These are phyloP conservation scores for Lactarius evosmus DNA, from an alignment of 768 basidiomycete genomes.

Conservation along the genomic window DNA sequence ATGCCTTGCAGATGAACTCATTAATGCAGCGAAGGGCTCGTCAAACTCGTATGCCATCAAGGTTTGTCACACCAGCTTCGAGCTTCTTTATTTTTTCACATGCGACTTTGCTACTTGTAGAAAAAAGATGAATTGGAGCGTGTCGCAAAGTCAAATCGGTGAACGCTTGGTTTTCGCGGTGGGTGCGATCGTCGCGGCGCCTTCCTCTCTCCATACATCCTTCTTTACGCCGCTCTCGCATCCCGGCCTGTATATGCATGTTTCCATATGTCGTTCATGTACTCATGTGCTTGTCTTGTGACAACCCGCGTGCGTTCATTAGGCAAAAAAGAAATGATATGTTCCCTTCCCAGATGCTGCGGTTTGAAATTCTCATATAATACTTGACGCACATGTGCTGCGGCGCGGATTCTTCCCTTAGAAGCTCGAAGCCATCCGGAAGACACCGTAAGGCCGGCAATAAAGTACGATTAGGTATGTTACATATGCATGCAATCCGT, in stretches of 20 bases:
- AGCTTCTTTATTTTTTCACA: not conserved
- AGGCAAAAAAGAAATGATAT: slow-evolving; percentile 11
- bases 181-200: slow-evolving; percentile 6
- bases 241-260: slow-evolving; percentile 11
- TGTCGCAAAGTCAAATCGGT: slow-evolving; percentile 99
- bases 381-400: slow-evolving; percentile 16
- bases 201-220: slow-evolving; percentile 1
- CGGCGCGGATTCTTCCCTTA: not conserved
- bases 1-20: slow-evolving; percentile 98
- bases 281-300: slow-evolving; percentile 19
- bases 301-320: slow-evolving; percentile 8
- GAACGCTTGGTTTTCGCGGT: slow-evolving; percentile 40
- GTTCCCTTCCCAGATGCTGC: slow-evolving; percentile 12
- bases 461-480: slow-evolving; percentile 3
- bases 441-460: not conserved
- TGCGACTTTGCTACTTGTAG: slow-evolving; percentile 39
- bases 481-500: slow-evolving; percentile 7
- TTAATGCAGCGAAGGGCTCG: slow-evolving; percentile 99
- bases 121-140: slow-evolving; percentile 99
- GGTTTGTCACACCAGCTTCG: slow-evolving; percentile 44
- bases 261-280: slow-evolving; percentile 18
- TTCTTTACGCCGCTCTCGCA: slow-evolving; percentile 13
- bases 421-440: slow-evolving; percentile 17
- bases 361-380: slow-evolving; percentile 16
- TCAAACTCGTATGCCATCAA: slow-evolving; percentile 99